These are phyloP conservation scores for Davidsoniella virescens DNA, from an alignment of 2,329 filamentous ascomycete species.

Conservation along the genomic window DNA sequence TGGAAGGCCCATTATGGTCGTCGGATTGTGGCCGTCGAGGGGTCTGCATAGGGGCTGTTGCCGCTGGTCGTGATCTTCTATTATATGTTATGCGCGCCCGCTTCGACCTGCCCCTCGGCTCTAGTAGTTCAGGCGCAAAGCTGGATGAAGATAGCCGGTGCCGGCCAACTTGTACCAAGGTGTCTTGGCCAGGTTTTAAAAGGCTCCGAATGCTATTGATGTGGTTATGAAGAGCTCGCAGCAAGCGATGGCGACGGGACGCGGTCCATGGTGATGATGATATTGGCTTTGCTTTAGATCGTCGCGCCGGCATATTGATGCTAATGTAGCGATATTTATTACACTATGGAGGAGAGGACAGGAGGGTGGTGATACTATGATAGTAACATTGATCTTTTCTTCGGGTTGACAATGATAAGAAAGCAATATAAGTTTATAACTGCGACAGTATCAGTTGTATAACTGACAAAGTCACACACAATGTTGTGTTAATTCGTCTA, in stretches of 20 bases:
- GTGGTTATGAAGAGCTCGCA: slow-evolving; percentile 7
- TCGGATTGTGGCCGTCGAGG: neutral
- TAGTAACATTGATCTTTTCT: neutral
- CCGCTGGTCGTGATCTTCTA: neutral
- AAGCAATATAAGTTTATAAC: too few relatives aligned
- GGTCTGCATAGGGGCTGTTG: neutral
- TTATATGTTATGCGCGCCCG: slow-evolving; percentile 5
- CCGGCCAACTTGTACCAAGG: too few relatives aligned
- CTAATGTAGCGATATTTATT: neutral
- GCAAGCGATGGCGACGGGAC: slow-evolving; percentile 9
- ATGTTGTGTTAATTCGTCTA: too few relatives aligned
- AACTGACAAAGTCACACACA: too few relatives aligned
- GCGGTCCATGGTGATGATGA: slow-evolving; percentile 7
- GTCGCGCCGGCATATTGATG: slow-evolving; percentile 1
- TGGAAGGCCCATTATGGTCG: neutral
- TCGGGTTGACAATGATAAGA: too few relatives aligned
- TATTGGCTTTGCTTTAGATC: neutral
- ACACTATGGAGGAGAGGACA: neutral
- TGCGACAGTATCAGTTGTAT: too few relatives aligned
- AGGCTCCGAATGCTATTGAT: slow-evolving; percentile 4
- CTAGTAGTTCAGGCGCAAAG: neutral
- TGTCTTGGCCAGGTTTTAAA: neutral
- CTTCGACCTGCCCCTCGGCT: neutral
- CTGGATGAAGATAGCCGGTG: neutral
- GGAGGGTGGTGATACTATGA: neutral